Base-by-base conservation (phyloP, 805 yeast species). In the Schwanniomyces yamadae region DNA sequence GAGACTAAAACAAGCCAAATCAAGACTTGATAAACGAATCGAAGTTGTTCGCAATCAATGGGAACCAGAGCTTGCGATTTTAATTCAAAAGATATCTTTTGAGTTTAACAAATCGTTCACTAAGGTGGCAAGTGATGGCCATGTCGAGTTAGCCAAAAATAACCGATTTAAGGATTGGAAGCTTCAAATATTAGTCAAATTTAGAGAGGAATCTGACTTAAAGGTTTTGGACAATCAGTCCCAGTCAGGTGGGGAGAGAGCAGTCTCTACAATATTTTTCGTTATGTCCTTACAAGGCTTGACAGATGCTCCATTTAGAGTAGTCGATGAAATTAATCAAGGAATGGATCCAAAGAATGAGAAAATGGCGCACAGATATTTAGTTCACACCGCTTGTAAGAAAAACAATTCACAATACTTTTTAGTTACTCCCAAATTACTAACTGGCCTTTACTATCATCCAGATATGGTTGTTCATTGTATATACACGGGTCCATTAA, bases 261-360 rank as follows among this genome's bases (percentile, higher is more conserved):
- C 98, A 1, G 96, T 93, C 0, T 82, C 97, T 0, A 93, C 98
- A 0, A 91, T 91, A 2, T 76, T 90, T 34, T 93, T 84, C 55
- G 75, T 93, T 54, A 85, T 93, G 71, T 82, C 98, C 1, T 67
- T 93, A 44, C 99, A 93, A 63, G 91, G 89, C 8, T 71, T 84
- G 39, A 82, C 97, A 0, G 74, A 75, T 19, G 87, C 96, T 0
- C 98, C 99, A 7, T 88, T 93, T 53, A 71, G 98, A 54, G 90
- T 91, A 3, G 96, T 93, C 6, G 99, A 93, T 62, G 99, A 93
- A 67, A 95, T 93, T 44, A 93, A 93, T 57, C 99, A 93, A 64
- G 99, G 99, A 47, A 90, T 93, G 98, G 99, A 93, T 63, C 84
- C 95, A 9, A 77, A 77, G 41, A 93, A 93, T 54, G 99, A 93